Base-by-base conservation (phyloP, 768 basidiomycete species). In the Gautieria morchelliformis region DNA sequence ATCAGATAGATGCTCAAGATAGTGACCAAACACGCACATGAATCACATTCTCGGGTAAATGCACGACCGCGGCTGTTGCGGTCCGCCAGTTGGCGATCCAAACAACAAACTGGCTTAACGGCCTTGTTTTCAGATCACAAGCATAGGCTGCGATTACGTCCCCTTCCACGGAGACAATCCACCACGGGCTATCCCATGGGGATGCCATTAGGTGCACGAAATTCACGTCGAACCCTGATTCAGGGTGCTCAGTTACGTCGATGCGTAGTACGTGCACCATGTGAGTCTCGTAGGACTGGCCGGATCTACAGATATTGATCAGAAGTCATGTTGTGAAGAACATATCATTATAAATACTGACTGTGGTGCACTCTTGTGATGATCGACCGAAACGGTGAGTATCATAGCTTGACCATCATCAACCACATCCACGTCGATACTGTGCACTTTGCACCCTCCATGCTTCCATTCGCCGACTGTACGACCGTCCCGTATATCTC, bases 361-460 rank as follows among this genome's bases (percentile, higher is more conserved):
- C 56, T 9, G 19, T 14, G 39, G 35, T 11, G 37, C 2, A 32
- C 6, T 39, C 15, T 50, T 47, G 5, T 8, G 15, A 24, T 46
- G 50, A 45, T 58, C 58, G 15, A 58, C 52, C 9, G 51, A 52
- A 41, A 53, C 49, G 3, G 58, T 42, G 24, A 58, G 41, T 12
- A 58, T 39, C 39, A 58, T 52, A 35, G 33, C 32, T 22, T 44
- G n/a, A 8, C 58, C 58, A 33, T 53, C 51, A 14, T 58, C 58
- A n/a, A 53, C 58, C n/a, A 58, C 52, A 54, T 58, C 58, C 9
- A 58, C 52, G 39, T 58, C 58, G 30, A 58, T 52, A 39, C 58
- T 58, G 42, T 58, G 51, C 22, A 58, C 51, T 35, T 58, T 58
- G 17, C 32, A 30, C 14, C 58, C 58, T 8, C 58, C 58, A n/a